phyloP scores from a whole-genome alignment of 225 moss, liverwort and hornwort genomes.

The Takakia lepidozioides region DNA sequence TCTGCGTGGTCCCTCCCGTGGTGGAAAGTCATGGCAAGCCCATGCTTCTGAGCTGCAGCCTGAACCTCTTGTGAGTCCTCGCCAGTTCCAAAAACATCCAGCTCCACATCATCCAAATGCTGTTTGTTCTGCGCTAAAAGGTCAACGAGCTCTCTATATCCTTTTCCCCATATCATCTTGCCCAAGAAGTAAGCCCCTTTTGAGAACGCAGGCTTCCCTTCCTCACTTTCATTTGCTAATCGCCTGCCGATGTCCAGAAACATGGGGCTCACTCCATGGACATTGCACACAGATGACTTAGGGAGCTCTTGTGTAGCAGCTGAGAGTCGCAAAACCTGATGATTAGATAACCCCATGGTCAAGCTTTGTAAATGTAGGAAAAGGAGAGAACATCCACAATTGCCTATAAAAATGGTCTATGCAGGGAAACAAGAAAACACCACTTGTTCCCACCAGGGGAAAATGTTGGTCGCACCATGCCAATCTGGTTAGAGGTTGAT shows the following conservation, averaged over 20 bases:
- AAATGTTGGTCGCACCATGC: no score
- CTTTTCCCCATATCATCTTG: constrained; percentile 98
- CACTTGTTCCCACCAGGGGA: no score
- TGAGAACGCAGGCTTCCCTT: constrained; percentile 54
- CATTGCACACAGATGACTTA: constrained; percentile 78
- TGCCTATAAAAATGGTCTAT: no score
- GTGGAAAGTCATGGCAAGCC: constrained; percentile 69
- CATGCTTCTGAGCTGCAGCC: constrained; percentile 62
- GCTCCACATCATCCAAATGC: constrained; percentile 49
- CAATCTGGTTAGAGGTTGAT: no score
- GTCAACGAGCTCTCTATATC: constrained; percentile 93
- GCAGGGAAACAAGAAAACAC: no score
- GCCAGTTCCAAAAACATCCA: constrained; percentile 91
- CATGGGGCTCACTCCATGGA: constrained; percentile 93
- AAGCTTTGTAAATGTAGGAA: not conserved
- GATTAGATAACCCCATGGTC: constrained; percentile 5
- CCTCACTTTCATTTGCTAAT: constrained; percentile 45
- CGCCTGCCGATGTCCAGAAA: constrained; percentile 79
- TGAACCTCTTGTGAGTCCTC: constrained; percentile 87
- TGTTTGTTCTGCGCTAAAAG: constrained; percentile 74
- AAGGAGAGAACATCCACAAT: no score
- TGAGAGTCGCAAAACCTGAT: constrained; percentile 85
- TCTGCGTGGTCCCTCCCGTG: constrained; percentile 96
- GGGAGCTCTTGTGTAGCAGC: constrained; percentile 91
- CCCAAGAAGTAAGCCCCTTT: constrained; percentile 95